phyloP scores from a whole-genome alignment of 139 green algal genomes.

The Chlamydomonas sp. region DNA sequence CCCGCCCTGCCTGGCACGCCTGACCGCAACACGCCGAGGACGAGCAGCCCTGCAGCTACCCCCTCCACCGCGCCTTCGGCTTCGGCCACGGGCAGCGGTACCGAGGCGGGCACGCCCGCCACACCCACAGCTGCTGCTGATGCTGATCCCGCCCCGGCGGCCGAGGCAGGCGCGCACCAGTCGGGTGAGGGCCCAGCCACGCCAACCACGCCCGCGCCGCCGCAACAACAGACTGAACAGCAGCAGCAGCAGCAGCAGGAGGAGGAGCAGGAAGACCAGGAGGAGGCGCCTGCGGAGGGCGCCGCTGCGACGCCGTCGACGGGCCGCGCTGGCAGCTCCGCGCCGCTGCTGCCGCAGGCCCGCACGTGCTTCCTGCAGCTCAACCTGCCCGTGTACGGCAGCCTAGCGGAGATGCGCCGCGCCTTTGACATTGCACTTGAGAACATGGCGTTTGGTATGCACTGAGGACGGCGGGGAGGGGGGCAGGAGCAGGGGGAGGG shows the following conservation, averaged over 20 bases:
- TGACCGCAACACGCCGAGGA: too few species aligned
- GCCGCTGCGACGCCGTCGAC: not conserved
- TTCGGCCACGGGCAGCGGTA: too few species aligned
- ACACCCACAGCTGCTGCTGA: not conserved
- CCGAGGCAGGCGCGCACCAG: not conserved
- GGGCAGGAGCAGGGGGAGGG: not conserved
- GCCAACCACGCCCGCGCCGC: not conserved
- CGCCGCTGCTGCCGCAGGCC: slow-evolving; percentile 30
- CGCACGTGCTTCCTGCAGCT: slow-evolving; percentile 41
- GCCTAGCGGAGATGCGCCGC: slow-evolving; percentile 24
- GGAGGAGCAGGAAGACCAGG: not conserved
- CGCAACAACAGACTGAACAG: not conserved
- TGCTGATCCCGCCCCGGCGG: not conserved
- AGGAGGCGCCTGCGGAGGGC: not conserved
- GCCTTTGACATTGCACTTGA: slow-evolving; percentile 28
- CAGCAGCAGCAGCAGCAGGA: not conserved
- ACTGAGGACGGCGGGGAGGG: not conserved
- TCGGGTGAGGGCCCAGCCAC: not conserved
- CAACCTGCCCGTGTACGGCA: slow-evolving; percentile 26
- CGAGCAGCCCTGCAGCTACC: not conserved
- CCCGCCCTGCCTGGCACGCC: too few species aligned
- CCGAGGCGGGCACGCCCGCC: not conserved
- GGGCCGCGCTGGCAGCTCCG: not conserved
- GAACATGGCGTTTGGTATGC: slow-evolving; percentile 34
- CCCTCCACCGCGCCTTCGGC: not conserved